These are phyloP conservation scores for Suillus decipiens DNA, from an alignment of 768 basidiomycete species.

Conservation along the genomic window DNA sequence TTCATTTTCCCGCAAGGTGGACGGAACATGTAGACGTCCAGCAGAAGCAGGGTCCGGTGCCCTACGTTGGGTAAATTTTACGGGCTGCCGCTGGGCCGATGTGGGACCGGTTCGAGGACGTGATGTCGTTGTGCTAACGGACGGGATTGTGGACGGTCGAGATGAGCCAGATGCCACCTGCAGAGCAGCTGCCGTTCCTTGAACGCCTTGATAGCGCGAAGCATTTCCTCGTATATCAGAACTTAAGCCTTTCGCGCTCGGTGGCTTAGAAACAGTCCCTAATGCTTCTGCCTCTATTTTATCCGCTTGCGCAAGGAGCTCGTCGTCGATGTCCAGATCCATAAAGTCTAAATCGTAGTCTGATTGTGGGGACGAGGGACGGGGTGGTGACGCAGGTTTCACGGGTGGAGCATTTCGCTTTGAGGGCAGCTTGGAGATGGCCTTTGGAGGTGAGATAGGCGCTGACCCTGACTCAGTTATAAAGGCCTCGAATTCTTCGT, in stretches of 20 bases:
- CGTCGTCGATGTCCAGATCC: slow-evolving; percentile 39
- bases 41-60: neutral
- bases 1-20: slow-evolving; percentile 19
- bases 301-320: slow-evolving; percentile 41
- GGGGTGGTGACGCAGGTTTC: slow-evolving; percentile 13
- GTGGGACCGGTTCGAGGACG: neutral
- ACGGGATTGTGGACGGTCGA: neutral
- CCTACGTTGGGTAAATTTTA: neutral
- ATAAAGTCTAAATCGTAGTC: slow-evolving; percentile 38
- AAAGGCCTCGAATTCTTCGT: slow-evolving; percentile 20
- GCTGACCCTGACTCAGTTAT: slow-evolving; percentile 14
- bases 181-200: neutral
- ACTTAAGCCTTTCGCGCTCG: neutral
- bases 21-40: neutral
- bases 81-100: neutral
- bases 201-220: neutral
- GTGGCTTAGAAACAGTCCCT: slow-evolving; percentile 7
- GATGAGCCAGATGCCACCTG: neutral
- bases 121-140: neutral
- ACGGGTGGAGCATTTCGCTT: slow-evolving; percentile 5
- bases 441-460: slow-evolving; percentile 14
- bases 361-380: slow-evolving; percentile 23
- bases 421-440: slow-evolving; percentile 9
- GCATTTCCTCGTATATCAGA: neutral
- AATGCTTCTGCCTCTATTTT: slow-evolving; percentile 27